Percentiles rank a stretch among this genome's conserved stretches.
These are phyloP conservation scores for Penicillium crystallinum DNA, from an alignment of 495 filamentous ascomycete genomes.

Conservation along the genomic window DNA sequence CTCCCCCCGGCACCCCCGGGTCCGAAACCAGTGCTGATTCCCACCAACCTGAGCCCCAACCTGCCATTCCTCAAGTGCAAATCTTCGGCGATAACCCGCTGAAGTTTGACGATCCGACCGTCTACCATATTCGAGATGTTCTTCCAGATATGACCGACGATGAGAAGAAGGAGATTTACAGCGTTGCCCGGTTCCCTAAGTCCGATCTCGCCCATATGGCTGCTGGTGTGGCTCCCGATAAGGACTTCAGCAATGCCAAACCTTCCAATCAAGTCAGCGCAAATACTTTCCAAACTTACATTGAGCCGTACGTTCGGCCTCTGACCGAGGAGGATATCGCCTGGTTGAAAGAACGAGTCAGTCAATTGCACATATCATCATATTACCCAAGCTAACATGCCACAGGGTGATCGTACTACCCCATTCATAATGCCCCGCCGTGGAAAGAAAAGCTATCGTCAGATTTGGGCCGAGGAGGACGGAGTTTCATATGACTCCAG, in stretches of 20 bases:
- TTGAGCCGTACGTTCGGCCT: constrained; percentile 86
- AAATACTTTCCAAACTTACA: constrained; percentile 78
- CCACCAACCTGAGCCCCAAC: constrained; percentile 73
- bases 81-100: constrained; percentile 88
- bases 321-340: constrained; percentile 93
- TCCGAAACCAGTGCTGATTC: constrained; percentile 61
- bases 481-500: constrained; percentile 64
- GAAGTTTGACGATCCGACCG: constrained; percentile 86
- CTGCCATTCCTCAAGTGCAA: constrained; percentile 67
- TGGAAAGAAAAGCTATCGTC: constrained; percentile 78
- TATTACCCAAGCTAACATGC: constrained; percentile 6
- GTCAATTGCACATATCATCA: constrained; percentile 5
- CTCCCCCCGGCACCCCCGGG: constrained; percentile 41
- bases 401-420: constrained; percentile 66
- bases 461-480: constrained; percentile 92
- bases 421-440: constrained; percentile 84
- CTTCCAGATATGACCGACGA: constrained; percentile 70
- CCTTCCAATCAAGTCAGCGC: constrained; percentile 89
- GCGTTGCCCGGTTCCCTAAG: constrained; percentile 75
- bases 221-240: constrained; percentile 82
- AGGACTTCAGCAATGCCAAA: constrained; percentile 92
- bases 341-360: constrained; percentile 77
- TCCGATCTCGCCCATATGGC: constrained; percentile 78
- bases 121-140: constrained; percentile 84
- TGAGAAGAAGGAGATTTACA: constrained; percentile 78